Base-by-base conservation (phyloP, 331 rosid species). In the Arachis monticola region DNA sequence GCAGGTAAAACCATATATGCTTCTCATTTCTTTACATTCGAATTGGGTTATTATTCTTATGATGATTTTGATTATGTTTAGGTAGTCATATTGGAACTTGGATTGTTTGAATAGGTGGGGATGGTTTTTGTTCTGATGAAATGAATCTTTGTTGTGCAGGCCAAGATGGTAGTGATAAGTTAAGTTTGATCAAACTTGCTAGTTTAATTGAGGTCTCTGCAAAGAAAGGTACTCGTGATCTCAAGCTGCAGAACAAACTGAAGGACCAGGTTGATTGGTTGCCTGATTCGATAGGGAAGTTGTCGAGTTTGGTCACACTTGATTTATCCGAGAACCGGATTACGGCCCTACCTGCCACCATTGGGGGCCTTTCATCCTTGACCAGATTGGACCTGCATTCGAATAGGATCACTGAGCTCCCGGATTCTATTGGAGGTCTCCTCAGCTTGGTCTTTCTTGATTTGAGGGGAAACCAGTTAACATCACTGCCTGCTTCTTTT, bases 271-370 rank as follows among this genome's bases (percentile, higher is more conserved):
- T 90, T 47, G 98, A 90, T 58, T 93, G 97, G 96, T 80, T 93
- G 12, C 98, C 98, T 13, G 95, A 88, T 69, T 83, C 97, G 0
- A 80, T 93, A 62, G 98, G 98, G 38, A 93, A 93, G 89, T 80
- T 93, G 72, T 86, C 95, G 1, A 78, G 83, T 81, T 80, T 93
- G 84, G 77, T 86, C 11, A 69, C 92, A 27, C 88, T 93, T 17
- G 98, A 93, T 85, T 87, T 93, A 73, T 93, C 98, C 0, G 95
- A 93, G 72, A 93, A 93, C 60, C 83, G 88, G 85, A 85, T 93
- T 60, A 48, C 73, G 81, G 86, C 87, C 62, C 67, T 93, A 55
- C 98, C 98, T 35, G 44, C 87, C 56, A 77, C 91, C 42, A 86
- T 93, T 74, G 98, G 95, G 48, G 95, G 91, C 30, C 93, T 90